Conservation (phyloP, 352 stramenopile genomes). For the Elongisporangium prolatum region DNA sequence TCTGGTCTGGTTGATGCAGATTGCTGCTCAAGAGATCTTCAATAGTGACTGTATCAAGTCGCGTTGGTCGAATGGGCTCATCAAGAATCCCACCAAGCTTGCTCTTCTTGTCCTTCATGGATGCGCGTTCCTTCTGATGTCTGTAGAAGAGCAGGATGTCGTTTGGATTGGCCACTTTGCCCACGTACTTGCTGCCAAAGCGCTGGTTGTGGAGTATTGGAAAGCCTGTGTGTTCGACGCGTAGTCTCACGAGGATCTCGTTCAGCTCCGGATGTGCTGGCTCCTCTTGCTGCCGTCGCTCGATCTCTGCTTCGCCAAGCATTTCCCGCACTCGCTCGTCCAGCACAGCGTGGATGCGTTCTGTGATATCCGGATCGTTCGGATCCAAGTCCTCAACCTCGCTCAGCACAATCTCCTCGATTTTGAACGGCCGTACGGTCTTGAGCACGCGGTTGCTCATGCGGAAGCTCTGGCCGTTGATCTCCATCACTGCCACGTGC, state of each 20-base stretch:
- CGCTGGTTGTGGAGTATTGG: conserved; percentile 83
- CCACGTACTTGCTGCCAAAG: conserved; percentile 83
- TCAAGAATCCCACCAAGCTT: conserved; percentile 24
- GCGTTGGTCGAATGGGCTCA: conserved; percentile 53
- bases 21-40: conserved; percentile 73
- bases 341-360: conserved; percentile 66
- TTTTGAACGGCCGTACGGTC: conserved; percentile 92
- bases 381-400: conserved; percentile 88
- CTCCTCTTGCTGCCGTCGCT: conserved; percentile 25
- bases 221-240: conserved; percentile 89
- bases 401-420: conserved; percentile 87
- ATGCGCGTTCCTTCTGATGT: conserved; percentile 53
- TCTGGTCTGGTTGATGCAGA: conserved; percentile 56
- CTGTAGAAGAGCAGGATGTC: conserved; percentile 84
- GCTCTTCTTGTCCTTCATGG: conserved; percentile 37
- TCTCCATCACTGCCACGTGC: conserved; percentile 84
- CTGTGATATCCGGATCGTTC: conserved; percentile 82
- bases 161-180: conserved; percentile 84
- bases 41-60: conserved; percentile 62
- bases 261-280: conserved; percentile 21
- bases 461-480: conserved; percentile 89
- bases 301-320: conserved; percentile 52
- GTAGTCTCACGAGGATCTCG: conserved; percentile 75
- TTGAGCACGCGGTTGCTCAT: conserved; percentile 80
- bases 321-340: conserved; percentile 62